phyloP scores from a whole-genome alignment of 257 asterid genomes.

The Solanum pimpinellifolium region DNA sequence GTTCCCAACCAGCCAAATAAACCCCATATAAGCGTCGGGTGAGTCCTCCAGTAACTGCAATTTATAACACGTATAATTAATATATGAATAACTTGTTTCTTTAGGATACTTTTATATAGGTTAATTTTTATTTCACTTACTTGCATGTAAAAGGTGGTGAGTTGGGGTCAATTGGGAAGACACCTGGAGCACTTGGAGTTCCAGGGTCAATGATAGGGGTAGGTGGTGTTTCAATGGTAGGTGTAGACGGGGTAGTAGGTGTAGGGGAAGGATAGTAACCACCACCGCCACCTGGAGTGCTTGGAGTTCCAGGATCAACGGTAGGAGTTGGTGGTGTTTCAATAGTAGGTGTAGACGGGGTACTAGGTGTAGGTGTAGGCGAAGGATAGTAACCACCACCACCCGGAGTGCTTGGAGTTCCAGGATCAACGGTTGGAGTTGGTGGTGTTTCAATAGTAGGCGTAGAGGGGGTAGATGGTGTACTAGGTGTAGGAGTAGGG shows the following conservation, averaged over 20 bases:
- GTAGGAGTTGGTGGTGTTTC: slow-evolving; percentile 7
- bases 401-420: slow-evolving; percentile 32
- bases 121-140: slow-evolving; percentile 28
- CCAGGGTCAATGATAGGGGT: neutral
- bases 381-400: slow-evolving; percentile 36
- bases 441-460: neutral
- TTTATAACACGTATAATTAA: neutral
- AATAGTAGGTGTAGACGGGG: neutral
- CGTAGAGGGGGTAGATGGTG: slow-evolving; percentile 2
- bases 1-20: slow-evolving; percentile 32
- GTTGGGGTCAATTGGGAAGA: slow-evolving; percentile 49
- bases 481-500: neutral
- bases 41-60: slow-evolving; percentile 35
- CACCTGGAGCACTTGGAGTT: slow-evolving; percentile 35
- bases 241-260: neutral
- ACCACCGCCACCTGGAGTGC: slow-evolving; percentile 38
- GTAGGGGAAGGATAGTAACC: slow-evolving; percentile 24
- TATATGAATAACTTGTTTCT: no score
- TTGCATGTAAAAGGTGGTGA: slow-evolving; percentile 86
- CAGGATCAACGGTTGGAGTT: slow-evolving; percentile 10
- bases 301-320: slow-evolving; percentile 14
- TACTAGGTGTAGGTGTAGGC: slow-evolving; percentile 8
- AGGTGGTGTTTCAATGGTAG: neutral
- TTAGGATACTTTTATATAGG: no score
- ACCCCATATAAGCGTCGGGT: slow-evolving; percentile 28